Percentiles rank a stretch among this genome's conserved stretches.
These are phyloP conservation scores for Haematococcus lacustris DNA, from an alignment of 139 green algal species.

Conservation along the genomic window DNA sequence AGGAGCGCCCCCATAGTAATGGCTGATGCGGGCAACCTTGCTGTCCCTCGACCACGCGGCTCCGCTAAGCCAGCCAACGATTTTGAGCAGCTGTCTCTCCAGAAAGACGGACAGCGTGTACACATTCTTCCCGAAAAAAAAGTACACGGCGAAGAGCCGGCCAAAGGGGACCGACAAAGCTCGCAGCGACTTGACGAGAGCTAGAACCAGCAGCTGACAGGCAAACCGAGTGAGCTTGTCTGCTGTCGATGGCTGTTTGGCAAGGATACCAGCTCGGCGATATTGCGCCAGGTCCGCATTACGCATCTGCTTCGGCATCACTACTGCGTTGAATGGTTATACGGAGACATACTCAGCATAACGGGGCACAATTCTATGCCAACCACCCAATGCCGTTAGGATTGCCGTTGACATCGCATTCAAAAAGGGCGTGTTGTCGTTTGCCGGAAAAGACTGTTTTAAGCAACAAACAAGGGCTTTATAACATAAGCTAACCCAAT, in stretches of 20 bases:
- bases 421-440: no score
- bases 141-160: slow-evolving; percentile 27
- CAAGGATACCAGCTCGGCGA: background rate
- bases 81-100: slow-evolving; percentile 24
- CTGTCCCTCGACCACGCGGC: slow-evolving; percentile 20
- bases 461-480: no score
- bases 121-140: slow-evolving; percentile 27
- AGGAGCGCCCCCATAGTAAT: slow-evolving; percentile 17
- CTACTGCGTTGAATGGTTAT: no score
- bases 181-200: slow-evolving; percentile 26
- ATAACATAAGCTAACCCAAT: no score
- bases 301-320: background rate
- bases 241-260: slow-evolving; percentile 2
- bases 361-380: no score
- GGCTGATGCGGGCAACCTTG: slow-evolving; percentile 20
- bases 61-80: slow-evolving; percentile 48
- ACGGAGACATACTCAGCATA: no score
- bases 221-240: slow-evolving; percentile 21
- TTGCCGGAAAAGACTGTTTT: no score
- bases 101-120: slow-evolving; percentile 32
- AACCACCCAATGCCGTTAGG: no score
- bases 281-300: background rate
- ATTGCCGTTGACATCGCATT: no score
- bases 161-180: slow-evolving; percentile 28
- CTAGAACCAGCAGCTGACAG: slow-evolving; percentile 24